phyloP scores from a whole-genome alignment of 768 basidiomycete genomes.

The Suillus cothurnatus region DNA sequence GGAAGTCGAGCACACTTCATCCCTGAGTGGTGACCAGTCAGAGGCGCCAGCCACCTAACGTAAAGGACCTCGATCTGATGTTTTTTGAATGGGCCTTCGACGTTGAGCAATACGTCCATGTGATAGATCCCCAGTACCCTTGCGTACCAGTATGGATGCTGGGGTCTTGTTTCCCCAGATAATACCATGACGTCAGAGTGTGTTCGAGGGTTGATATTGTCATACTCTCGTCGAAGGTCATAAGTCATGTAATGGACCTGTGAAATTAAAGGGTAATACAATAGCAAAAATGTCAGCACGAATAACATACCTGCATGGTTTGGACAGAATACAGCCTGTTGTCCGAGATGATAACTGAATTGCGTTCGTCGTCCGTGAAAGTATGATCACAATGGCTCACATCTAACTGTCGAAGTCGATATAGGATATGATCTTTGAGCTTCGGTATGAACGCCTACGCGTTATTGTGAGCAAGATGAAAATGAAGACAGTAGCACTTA shows the following conservation, averaged over 20 bases:
- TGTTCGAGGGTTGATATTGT: constrained; percentile 27
- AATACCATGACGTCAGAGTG: constrained; percentile 40
- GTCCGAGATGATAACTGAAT: neutral
- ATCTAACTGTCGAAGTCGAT: neutral
- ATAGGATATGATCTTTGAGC: neutral
- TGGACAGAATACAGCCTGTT: neutral
- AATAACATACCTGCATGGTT: neutral
- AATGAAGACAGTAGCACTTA: neutral
- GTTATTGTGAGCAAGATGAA: neutral
- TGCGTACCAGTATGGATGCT: constrained; percentile 42
- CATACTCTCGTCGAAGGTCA: constrained; percentile 15
- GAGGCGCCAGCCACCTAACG: neutral
- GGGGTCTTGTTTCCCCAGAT: constrained; percentile 4
- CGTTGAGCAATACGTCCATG: neutral
- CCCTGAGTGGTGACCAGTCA: neutral
- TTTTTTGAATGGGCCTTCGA: neutral
- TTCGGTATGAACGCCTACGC: neutral
- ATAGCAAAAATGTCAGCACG: too few relatives aligned
- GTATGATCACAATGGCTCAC: neutral
- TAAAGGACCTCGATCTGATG: neutral
- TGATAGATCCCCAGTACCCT: constrained; percentile 38
- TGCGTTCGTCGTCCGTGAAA: neutral
- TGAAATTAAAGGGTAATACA: too few relatives aligned
- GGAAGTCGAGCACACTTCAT: neutral
- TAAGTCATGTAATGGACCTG: constrained; percentile 21